Base-by-base conservation (phyloP, 2,329 filamentous ascomycete species). In the Pseudohalonectria lignicola region DNA sequence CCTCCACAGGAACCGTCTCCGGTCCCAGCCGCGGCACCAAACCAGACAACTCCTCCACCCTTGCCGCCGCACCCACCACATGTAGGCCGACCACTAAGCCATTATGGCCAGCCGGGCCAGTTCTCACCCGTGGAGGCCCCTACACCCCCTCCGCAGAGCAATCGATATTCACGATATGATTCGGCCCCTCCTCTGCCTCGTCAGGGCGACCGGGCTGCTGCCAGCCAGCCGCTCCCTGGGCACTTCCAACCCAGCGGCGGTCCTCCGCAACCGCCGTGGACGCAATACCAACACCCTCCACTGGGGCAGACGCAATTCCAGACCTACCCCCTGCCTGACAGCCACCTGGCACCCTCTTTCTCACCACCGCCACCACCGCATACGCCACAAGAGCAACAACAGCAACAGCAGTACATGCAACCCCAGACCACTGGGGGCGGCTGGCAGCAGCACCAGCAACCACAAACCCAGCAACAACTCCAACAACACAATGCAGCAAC, bases 101-200 rank as follows among this genome's bases (percentile, higher is more conserved):
- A 15, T 31, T 10, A 17, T 9, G 19, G 30, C 16, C 30, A 31
- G 30, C 49, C 2, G n/a, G n/a, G n/a, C n/a, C n/a, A n/a, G n/a
- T n/a, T n/a, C n/a, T n/a, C n/a, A n/a, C n/a, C n/a, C n/a, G n/a
- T n/a, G n/a, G n/a, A n/a, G n/a, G n/a, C n/a, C n/a, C n/a, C n/a
- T n/a, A n/a, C n/a, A n/a, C n/a, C n/a, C n/a, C 37, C 35, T 35
- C 28, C 35, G 34, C 42, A 30, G 30, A 45, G 20, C 34, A 41
- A 32, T 36, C 45, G 42, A 3, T 43, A 51, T 4, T 67, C 63
- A 4, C 58, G 66, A 38, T 70, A 71, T 45, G 63, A 68, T n/a
- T 62, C 61, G 16, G 64, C 64, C 3, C 66, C 65, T 10, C 64
- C 66, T 18, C 50, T 69, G 4, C 64, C 64, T 9, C 35, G 41